Conservation (phyloP, 2,329 filamentous ascomycete genomes). For the Neonectria faginata region DNA sequence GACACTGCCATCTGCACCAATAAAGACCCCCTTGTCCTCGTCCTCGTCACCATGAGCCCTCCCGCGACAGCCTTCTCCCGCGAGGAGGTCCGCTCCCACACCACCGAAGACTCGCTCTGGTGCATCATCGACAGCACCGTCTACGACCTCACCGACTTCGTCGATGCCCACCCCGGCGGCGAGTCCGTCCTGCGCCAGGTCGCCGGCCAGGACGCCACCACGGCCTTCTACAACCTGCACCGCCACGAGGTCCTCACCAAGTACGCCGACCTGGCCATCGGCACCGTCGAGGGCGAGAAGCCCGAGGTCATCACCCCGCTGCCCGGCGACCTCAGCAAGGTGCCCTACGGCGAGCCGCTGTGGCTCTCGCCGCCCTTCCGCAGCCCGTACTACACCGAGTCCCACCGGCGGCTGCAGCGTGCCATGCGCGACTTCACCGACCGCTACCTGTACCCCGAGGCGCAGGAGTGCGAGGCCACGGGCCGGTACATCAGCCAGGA, state of each 20-base stretch:
- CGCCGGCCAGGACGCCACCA: constrained; percentile 83
- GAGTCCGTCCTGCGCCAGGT: constrained; percentile 83
- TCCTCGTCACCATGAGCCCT: constrained; percentile 47
- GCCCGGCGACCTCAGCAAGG: constrained; percentile 77
- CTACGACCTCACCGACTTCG: constrained; percentile 87
- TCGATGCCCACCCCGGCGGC: constrained; percentile 87
- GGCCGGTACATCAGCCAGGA: constrained; percentile 78
- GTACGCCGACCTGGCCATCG: constrained; percentile 80
- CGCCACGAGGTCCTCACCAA: constrained; percentile 88
- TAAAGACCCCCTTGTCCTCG: neutral
- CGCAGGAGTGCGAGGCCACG: constrained; percentile 78
- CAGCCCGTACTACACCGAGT: constrained; percentile 83
- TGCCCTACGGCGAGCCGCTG: constrained; percentile 87
- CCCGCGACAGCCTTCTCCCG: constrained; percentile 66
- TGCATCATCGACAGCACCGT: constrained; percentile 88
- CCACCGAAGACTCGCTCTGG: constrained; percentile 80
- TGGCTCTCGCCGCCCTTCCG: constrained; percentile 85
- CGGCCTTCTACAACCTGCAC: constrained; percentile 91
- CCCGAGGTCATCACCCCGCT: constrained; percentile 77
- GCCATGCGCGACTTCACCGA: constrained; percentile 81
- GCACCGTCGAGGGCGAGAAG: constrained; percentile 79
- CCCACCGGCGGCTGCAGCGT: constrained; percentile 74
- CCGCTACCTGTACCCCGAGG: constrained; percentile 77
- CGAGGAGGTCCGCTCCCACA: constrained; percentile 79
- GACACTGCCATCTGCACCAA: neutral